Evolutionary conservation across 129 eudicot species (phyloP), one percentile per base, ranked within the genome.

Genomic region (Saposhnikovia divaricata): DNA sequence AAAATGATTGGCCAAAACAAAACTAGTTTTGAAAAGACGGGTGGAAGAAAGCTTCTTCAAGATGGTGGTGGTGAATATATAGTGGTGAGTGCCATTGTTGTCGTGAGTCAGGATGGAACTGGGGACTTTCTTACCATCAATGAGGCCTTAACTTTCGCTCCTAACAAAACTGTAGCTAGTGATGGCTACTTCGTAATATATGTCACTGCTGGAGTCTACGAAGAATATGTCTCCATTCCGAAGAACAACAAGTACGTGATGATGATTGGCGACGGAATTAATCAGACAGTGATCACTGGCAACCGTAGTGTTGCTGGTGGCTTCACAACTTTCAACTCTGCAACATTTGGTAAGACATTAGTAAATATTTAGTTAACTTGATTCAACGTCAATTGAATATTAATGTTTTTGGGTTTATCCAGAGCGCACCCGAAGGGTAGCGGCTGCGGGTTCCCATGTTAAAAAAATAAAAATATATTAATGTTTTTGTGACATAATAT

Each of bases 261-360:
- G 97, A 85, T 91, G 87, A 73, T 91, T 50, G 97, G 97, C 23
- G 97, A 86, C 65, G 97, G 97, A 5, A 91, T 91, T 70, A 88
- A 91, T 80, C 81, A 57, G 77, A 91, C 97, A 5, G 83, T 91
- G 38, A 86, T 91, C 75, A 85, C 93, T 16, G 97, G 97, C 13
- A 91, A 88, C 78, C 85, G 47, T 13, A 91, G 89, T 55, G 84
- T 80, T n/a, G 87, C 14, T 50, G 97, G 85, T 75, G 93, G 92
- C 9, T 88, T 89, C 83, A 89, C 93, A 1, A 91, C 97, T 4
- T 91, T 89, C 81, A 85, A 83, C 45, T 87, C 92, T 6, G 87
- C 87, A 5, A 87, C 97, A 78, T 91, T 89, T 50, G 89, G 97
- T 91, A 83, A 87, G 87, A 48, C 25, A 6, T 3, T 40, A 15